Evolutionary conservation across 805 yeast genomes (phyloP), one percentile per base, ranked within the genome.

Genomic region (Candida gorgasii): DNA sequence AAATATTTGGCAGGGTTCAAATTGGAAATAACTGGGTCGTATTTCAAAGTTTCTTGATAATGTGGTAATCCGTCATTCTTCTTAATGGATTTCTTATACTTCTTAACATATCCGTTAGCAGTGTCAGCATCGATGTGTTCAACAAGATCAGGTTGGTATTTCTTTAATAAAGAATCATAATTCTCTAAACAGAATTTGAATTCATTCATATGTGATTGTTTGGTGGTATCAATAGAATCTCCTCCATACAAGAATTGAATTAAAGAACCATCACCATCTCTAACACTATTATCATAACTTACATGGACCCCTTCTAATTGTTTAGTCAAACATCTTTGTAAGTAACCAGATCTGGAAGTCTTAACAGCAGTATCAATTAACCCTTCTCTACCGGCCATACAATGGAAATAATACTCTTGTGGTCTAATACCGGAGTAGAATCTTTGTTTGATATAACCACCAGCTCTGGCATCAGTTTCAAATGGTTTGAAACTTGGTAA

Each of bases 371-470:
- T 93, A 77, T 93, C 99, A 72, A 93, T 93, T 60, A 93, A 80
- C 73, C 99, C 99, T 76, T 93, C 99, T 75, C 99, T 86, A 70
- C 99, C 99, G 43, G 99, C 99, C 99, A 93, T 93, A 76, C 98
- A 93, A 72, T 93, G 99, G 93, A 95, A 93, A 63, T 90, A 93
- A 69, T 95, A 93, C 67, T 93, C 99, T 69, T 93, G 99, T 4
- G 99, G 99, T 64, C 88, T 82, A 54, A 93, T 86, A 66, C 99
- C 99, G 30, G 97, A 89, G 65, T 89, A 95, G 82, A 93, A 93
- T 55, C 99, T 86, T 48, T 95, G 92, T 64, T 92, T 87, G 61
- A 93, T 88, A 63, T 89, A 93, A 43, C 99, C 99, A 75, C 99
- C 99, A 18, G 99, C 97, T 63, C 95, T 79, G 1, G 97, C 96